Evolutionary conservation across 2,329 filamentous ascomycete species (phyloP).

Genomic region (Curvularia hawaiiensis): DNA sequence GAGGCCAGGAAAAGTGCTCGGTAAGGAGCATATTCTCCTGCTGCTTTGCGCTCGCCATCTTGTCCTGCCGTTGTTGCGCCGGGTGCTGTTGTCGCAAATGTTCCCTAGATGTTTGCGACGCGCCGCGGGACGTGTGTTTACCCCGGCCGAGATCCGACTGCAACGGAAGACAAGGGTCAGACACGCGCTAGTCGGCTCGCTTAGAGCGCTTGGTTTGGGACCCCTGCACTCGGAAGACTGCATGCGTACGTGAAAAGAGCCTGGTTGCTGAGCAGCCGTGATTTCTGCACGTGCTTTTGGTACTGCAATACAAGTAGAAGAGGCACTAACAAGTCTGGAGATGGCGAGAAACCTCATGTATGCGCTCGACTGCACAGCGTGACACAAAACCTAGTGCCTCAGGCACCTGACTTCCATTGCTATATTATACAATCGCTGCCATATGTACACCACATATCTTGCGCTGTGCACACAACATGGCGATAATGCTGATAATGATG

Average conservation of each 20-base stretch:
- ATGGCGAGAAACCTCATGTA: neutral
- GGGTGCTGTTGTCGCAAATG: conserved; percentile 15
- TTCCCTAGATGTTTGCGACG: conserved; percentile 27
- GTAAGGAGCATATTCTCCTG: conserved; percentile 72
- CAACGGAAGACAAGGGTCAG: conserved; percentile 11
- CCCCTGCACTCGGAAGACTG: neutral
- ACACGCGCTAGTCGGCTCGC: conserved; percentile 15
- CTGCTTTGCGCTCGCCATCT: conserved; percentile 53
- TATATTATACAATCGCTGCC: conserved; percentile 27
- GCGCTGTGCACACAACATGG: conserved; percentile 6
- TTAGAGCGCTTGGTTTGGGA: neutral
- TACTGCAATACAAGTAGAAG: neutral
- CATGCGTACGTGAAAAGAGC: neutral
- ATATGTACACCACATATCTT: conserved; percentile 7
- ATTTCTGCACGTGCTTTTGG: neutral
- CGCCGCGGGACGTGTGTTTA: conserved; percentile 28
- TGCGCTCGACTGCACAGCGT: conserved; percentile 14
- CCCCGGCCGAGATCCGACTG: conserved; percentile 19
- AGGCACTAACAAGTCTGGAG: neutral
- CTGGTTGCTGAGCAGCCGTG: neutral
- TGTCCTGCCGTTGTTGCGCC: conserved; percentile 5
- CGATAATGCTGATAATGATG: neutral
- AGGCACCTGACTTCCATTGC: conserved; percentile 15
- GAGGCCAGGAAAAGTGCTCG: conserved; percentile 94
- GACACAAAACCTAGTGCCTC: conserved; percentile 16